Percentiles rank a stretch among this genome's conserved stretches.
Evolutionary conservation across 2,329 filamentous ascomycete species (phyloP).

Genomic region (Sporothrix inflata): DNA sequence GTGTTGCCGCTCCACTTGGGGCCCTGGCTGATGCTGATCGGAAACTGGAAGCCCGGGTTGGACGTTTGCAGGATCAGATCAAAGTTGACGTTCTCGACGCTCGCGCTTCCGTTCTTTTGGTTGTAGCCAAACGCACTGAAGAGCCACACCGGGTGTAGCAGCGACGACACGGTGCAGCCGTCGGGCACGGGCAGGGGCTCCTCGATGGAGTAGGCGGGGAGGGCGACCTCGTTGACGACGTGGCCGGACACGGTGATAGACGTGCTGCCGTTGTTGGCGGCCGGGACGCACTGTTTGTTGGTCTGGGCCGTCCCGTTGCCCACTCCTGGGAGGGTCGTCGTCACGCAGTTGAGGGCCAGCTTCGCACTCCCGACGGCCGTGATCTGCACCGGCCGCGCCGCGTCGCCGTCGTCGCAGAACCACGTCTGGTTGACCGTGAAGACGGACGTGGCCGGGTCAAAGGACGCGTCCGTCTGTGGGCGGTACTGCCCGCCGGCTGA

Average conservation of each 20-base stretch:
- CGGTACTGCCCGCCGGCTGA: background rate
- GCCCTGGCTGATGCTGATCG: background rate
- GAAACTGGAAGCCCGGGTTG: constrained; percentile 16
- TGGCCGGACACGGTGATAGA: background rate
- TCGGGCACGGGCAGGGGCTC: background rate
- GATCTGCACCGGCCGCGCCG: background rate
- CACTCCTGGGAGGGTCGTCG: background rate
- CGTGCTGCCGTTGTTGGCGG: background rate
- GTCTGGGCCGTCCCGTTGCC: background rate
- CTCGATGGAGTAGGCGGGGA: background rate
- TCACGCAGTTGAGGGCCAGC: background rate
- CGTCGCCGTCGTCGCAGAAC: background rate
- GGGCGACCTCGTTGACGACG: background rate
- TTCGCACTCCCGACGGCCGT: background rate
- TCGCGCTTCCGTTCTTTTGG: background rate
- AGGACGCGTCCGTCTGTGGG: background rate
- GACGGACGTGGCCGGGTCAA: background rate
- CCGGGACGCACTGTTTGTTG: constrained; percentile 4
- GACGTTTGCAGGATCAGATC: constrained; percentile 9
- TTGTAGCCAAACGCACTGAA: constrained; percentile 4
- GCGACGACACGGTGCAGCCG: constrained; percentile 6
- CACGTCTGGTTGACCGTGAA: background rate
- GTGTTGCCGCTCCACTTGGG: constrained; percentile 16
- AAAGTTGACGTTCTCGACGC: background rate
- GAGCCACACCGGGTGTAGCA: constrained; percentile 1